These are phyloP conservation scores for Nymphaea colorata DNA, from an alignment of 164 flowering plant species.

Conservation along the genomic window DNA sequence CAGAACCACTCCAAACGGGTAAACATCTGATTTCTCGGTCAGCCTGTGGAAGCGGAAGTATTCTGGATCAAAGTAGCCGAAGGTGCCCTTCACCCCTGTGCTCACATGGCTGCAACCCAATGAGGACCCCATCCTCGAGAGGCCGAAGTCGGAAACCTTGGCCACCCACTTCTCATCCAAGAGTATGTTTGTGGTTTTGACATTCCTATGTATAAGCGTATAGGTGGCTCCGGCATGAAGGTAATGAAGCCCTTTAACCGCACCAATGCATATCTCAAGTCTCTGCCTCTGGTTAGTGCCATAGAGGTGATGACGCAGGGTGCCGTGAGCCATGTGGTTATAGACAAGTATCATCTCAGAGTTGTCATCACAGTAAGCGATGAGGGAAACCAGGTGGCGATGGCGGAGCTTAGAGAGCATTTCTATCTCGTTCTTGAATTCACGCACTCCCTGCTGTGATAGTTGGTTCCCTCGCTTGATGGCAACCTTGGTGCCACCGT, in stretches of 20 bases:
- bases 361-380: constrained; percentile 28
- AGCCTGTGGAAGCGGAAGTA: too few species aligned
- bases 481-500: constrained; percentile 25
- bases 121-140: too few species aligned
- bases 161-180: too few species aligned
- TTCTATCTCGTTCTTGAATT: constrained; percentile 29
- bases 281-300: constrained; percentile 20
- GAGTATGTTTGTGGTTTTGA: constrained; percentile 12
- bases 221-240: constrained; percentile 23
- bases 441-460: constrained; percentile 22
- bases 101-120: too few species aligned
- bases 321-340: constrained; percentile 26
- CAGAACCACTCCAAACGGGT: neutral
- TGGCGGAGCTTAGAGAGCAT: constrained; percentile 32
- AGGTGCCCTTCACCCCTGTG: neutral
- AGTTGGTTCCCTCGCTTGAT: constrained; percentile 21
- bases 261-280: constrained; percentile 29
- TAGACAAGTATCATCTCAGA: constrained; percentile 33
- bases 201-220: constrained; percentile 34
- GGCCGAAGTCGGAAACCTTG: too few species aligned
- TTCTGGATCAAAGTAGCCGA: constrained; percentile 2
- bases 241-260: constrained; percentile 29
- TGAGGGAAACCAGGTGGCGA: constrained; percentile 23
- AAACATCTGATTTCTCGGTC: neutral
- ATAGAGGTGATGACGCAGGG: constrained; percentile 30